Base-by-base conservation (phyloP, 2,329 filamentous ascomycete species). In the Epichloe elymi region DNA sequence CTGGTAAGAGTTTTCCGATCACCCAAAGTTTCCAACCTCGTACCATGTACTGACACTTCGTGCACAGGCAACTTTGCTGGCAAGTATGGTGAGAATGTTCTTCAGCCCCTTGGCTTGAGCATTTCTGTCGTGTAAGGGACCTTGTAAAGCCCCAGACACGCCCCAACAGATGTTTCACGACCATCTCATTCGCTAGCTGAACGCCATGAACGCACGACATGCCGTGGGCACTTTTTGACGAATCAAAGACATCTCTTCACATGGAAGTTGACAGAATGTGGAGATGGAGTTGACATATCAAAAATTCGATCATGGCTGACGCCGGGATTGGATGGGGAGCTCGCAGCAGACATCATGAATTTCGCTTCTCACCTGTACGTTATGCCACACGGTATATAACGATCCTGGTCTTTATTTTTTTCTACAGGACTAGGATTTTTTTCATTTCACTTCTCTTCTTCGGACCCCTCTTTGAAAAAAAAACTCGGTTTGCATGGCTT, bases 1-100 rank as follows among this genome's bases (percentile, higher is more conserved):
- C 80, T 56, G 88, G 87, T 86, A 80, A 67, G 80, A 33, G 23
- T 14, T 2, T 5, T 12, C 12, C 4, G 10, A 23, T 37, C 6
- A n/a, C 7, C 30, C n/a, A 14, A 20, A 11, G 15, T 17, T 5
- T 46, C 4, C 14, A 11, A 20, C 4, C 33, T 11, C 11, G 33
- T 15, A 39, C 37, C 37, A 23, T 10, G 19, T n/a, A 15, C 42
- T 51, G 20, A 51, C 19, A 67, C 45, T 2, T 35, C 20, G 43
- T 15, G n/a, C 14, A 30, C 19, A 47, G 45, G 45, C 1, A 47
- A 47, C 45, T 26, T 26, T 17, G 20, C 2, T 7, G 45, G 45
- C 20, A 20, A 47, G 10, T 47, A 38, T 15, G 10, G 3, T 3
- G n/a, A 10, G 3, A 80, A 81, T 61, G 74, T 81, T 38, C 59